Conservation (phyloP, 2,329 filamentous ascomycete species). For the Beauveria brongniartii region DNA sequence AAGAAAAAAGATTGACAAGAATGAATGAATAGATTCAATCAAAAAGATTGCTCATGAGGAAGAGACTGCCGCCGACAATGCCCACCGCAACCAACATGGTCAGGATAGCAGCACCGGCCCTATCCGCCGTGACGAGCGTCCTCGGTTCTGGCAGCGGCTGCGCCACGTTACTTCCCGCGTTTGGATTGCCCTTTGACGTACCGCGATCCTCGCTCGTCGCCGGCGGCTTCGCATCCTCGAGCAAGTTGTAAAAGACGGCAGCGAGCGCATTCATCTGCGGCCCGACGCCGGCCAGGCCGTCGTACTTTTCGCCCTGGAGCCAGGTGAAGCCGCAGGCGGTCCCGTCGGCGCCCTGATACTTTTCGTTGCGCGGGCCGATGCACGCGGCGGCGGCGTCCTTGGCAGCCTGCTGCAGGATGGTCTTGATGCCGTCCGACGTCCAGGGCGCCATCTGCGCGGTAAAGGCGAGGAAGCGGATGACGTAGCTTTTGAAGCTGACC, state of each 20-base stretch:
- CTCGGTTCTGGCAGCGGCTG: conserved; percentile 18
- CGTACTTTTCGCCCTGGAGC: conserved; percentile 45
- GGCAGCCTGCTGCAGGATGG: conserved; percentile 42
- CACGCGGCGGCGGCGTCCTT: conserved; percentile 44
- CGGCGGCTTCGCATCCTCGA: conserved; percentile 34
- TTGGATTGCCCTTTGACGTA: conserved; percentile 44
- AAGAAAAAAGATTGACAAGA: not conserved
- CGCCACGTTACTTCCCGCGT: conserved; percentile 32
- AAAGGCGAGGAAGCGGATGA: conserved; percentile 58
- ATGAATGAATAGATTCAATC: not conserved
- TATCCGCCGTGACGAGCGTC: conserved; percentile 39
- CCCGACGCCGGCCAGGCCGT: conserved; percentile 55
- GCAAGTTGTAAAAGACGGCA: conserved; percentile 53
- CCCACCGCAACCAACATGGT: conserved; percentile 42
- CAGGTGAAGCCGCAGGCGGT: conserved; percentile 63
- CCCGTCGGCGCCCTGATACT: conserved; percentile 44
- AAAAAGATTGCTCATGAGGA: conserved; percentile 32
- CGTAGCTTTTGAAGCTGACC: conserved; percentile 67
- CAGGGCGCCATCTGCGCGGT: conserved; percentile 47
- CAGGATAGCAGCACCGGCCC: conserved; percentile 47
- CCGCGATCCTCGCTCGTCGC: conserved; percentile 50
- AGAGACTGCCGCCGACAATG: conserved; percentile 40
- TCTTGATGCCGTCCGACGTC: conserved; percentile 39
- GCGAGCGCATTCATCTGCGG: conserved; percentile 62
- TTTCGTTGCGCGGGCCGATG: conserved; percentile 33